These are phyloP conservation scores for Diaporthe sp. DNA, from an alignment of 2,329 filamentous ascomycete genomes.

Conservation along the genomic window DNA sequence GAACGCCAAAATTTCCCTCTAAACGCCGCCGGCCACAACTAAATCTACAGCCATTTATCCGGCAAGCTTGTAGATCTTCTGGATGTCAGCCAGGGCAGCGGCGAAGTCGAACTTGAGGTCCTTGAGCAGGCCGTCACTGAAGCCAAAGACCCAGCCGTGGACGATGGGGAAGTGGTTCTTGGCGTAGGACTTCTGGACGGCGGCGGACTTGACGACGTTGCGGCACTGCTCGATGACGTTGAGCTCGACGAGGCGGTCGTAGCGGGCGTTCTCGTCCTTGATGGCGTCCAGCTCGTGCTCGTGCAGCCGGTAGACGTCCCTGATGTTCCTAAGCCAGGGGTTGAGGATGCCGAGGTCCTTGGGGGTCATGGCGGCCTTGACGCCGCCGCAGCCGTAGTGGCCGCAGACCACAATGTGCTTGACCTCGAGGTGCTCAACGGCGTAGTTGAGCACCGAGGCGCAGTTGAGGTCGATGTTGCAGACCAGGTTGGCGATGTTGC, in stretches of 20 bases:
- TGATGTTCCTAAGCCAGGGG: conserved; percentile 81
- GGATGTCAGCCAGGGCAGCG: conserved; percentile 63
- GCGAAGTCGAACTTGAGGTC: conserved; percentile 71
- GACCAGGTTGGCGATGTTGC: conserved; percentile 94
- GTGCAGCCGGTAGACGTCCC: conserved; percentile 80
- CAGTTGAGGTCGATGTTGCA: conserved; percentile 84
- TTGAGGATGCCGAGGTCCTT: conserved; percentile 79
- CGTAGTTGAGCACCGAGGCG: conserved; percentile 88
- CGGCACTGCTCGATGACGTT: conserved; percentile 86
- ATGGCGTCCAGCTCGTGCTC: conserved; percentile 78
- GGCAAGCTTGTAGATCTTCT: conserved; percentile 72
- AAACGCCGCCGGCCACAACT: neutral
- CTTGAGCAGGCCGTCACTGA: conserved; percentile 75
- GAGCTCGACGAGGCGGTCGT: conserved; percentile 82
- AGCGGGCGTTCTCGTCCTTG: conserved; percentile 70
- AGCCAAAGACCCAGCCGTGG: conserved; percentile 81
- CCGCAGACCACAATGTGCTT: conserved; percentile 87
- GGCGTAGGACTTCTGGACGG: conserved; percentile 80
- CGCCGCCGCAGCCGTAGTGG: conserved; percentile 83
- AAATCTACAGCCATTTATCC: conserved; percentile 20
- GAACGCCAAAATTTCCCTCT: conserved; percentile 9
- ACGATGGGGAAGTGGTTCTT: conserved; percentile 77
- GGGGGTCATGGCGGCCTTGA: conserved; percentile 81
- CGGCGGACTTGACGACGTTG: conserved; percentile 83
- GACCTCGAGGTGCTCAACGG: conserved; percentile 83